Evolutionary conservation across 805 yeast genomes (phyloP).

Genomic region (Danielia reshetovae): DNA sequence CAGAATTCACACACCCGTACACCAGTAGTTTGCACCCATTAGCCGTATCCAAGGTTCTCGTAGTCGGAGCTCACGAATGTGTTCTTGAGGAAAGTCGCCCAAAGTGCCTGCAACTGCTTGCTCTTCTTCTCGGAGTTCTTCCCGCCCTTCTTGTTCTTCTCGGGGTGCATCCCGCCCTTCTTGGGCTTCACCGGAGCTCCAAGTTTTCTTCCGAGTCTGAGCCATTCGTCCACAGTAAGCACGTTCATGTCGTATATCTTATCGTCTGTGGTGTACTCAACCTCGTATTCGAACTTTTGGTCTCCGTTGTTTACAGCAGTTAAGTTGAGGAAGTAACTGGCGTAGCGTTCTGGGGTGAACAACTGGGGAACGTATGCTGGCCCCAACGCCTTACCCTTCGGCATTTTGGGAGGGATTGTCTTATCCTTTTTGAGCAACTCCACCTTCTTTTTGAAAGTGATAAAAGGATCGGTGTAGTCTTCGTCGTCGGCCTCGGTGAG

Average conservation of each 20-base stretch:
- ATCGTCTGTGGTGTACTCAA: conserved; percentile 70
- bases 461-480: conserved; percentile 4
- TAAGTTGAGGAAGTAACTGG: conserved; percentile 72
- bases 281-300: conserved; percentile 50
- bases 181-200: conserved; percentile 35
- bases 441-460: conserved; percentile 11
- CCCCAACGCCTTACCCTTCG: conserved; percentile 52
- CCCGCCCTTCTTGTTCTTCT: conserved; percentile 8
- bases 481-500: conserved; percentile 17
- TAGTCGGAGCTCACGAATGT: conserved; percentile 67
- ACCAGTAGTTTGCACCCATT: neutral
- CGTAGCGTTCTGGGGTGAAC: conserved; percentile 68
- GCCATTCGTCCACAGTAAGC: conserved; percentile 60
- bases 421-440: conserved; percentile 43
- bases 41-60: conserved; percentile 46
- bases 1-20: neutral
- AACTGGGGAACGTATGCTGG: conserved; percentile 73
- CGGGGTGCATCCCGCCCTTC: conserved; percentile 8
- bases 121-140: conserved; percentile 5
- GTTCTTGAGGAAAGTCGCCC: conserved; percentile 55
- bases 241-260: conserved; percentile 49
- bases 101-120: conserved; percentile 35
- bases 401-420: conserved; percentile 60
- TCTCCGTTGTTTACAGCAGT: conserved; percentile 40
- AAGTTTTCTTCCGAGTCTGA: conserved; percentile 51